Evolutionary conservation across 1,284 basidiomycete genomes (phyloP).

Genomic region (Cystobasidium pallidum): DNA sequence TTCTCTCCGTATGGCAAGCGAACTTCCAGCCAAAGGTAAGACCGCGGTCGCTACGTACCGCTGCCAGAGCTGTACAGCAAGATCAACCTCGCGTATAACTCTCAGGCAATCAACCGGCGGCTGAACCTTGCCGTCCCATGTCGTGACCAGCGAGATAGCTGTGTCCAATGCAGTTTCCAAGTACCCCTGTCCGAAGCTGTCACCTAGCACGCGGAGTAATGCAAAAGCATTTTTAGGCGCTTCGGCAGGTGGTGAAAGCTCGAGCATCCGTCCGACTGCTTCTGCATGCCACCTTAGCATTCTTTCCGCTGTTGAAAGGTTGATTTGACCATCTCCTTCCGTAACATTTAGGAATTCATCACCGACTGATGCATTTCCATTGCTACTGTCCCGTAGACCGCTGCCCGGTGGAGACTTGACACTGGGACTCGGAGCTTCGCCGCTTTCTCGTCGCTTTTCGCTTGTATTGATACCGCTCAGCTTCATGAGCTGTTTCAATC

Average conservation of each 20-base stretch:
- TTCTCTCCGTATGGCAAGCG: constrained; percentile 85
- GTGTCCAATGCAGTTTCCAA: constrained; percentile 90
- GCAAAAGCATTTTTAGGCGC: constrained; percentile 88
- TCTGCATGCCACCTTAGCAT: constrained; percentile 97
- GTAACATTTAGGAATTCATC: constrained; percentile 59
- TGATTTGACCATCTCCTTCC: constrained; percentile 79
- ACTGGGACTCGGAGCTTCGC: constrained; percentile 32
- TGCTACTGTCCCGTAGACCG: constrained; percentile 45
- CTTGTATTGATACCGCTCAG: constrained; percentile 69
- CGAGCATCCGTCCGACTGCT: constrained; percentile 86
- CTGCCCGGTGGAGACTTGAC: constrained; percentile 35
- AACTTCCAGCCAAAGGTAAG: constrained; percentile 81
- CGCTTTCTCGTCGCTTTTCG: constrained; percentile 50
- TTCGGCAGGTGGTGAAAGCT: constrained; percentile 76
- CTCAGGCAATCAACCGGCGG: constrained; percentile 74
- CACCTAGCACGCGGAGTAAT: constrained; percentile 82
- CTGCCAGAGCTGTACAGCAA: constrained; percentile 95
- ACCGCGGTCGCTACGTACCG: constrained; percentile 91
- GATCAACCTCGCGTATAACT: constrained; percentile 76
- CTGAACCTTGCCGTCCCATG: constrained; percentile 72
- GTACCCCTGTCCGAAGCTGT: constrained; percentile 82
- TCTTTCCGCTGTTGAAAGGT: constrained; percentile 75
- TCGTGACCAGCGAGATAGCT: constrained; percentile 73
- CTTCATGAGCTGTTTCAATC: constrained; percentile 59
- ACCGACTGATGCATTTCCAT: constrained; percentile 34